Base-by-base conservation (phyloP, 1,284 basidiomycete genomes). In the Uromyces viciae-fabae region DNA sequence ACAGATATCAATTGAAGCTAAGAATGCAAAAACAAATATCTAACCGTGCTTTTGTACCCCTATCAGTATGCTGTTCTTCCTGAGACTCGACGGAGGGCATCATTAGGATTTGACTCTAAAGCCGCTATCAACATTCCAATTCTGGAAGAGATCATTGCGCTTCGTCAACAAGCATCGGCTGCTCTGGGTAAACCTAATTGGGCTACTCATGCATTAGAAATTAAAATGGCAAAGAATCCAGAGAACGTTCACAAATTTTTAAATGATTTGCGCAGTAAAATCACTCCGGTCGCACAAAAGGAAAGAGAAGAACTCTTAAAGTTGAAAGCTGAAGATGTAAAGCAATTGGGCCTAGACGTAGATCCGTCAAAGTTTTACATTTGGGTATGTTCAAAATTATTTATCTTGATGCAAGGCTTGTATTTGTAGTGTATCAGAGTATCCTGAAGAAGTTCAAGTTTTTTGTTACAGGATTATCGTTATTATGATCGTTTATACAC, bases 151-250 rank as follows among this genome's bases (percentile, higher is more conserved):
- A 90, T 90, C 38, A 88, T 94, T 66, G 89, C 88, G 64, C 87
- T 94, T 1, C 91, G 93, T 66, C 90, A 90, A 28, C 85, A 90
- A 84, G 91, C 92, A 76, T 90, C 91, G 0, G 86, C 87, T 36
- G 84, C 94, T 3, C 87, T 94, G 19, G 90, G 89, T 5, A 94
- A 94, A 83, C 85, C 89, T n/a, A 93, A 90, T 22, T 93, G 92
- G 91, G 92, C 92, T 0, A 92, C 92, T 85, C 94, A 91, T 84
- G 86, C 90, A 33, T 92, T 92, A 0, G 92, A 94, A 85, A 89
- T 90, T 77, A 94, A 93, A 87, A 94, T 94, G 93, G 90, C 92
- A 82, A 93, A 93, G 85, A 89, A 88, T 46, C 90, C 89, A 1
- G 87, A 89, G 66, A 88, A 88, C 68, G 90, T 91, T 1, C 85